Base-by-base conservation (phyloP, 345 rosid species). In the Eucalyptus pumila region DNA sequence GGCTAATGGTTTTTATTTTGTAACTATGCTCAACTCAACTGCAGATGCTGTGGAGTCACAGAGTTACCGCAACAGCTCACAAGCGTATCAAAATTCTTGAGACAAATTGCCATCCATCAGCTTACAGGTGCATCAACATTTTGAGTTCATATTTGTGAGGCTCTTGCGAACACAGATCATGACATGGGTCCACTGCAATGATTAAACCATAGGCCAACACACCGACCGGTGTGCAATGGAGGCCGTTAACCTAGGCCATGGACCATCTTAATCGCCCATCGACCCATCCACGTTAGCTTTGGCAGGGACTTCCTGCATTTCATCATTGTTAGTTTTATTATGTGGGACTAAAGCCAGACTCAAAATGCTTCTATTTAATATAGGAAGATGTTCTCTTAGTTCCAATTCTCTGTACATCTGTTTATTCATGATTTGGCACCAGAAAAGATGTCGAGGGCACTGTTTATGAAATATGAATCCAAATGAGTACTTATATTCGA, bases 91-190 rank as follows among this genome's bases (percentile, higher is more conserved):
- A 17, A 9, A 69, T 69, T 34, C 81, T 5, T 40, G 24, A 9
- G 44, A 34, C 44, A 69, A 56, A 23, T 56, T 56, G 27, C 27
- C 12, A 9, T 5, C 44, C 60, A 34, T 69, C 81, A 69, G 13
- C 44, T 34, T 72, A 34, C 81, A 34, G 2, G 81, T 34, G 45
- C 45, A 34, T 72, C 45, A 44, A 26, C 30, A 32, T 16, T n/a
- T 50, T 19, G 37, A 30, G 44, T 40, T 86, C 40, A 86, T 48
- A 86, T n/a, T 86, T 49, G 62, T 30, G 40, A 37, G 91, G 94
- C 91, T 93, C 92, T 93, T 91, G 2, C 94, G 88, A 3, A 76
- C 90, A 92, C 95, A 93, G 91, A 93, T 65, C 15, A n/a, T n/a
- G 72, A n/a, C 37, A 62, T 62, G 32, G 72, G 92, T 93, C 96